Evolutionary conservation across 805 yeast genomes (phyloP).

Genomic region (Kuraishia ogatae): DNA sequence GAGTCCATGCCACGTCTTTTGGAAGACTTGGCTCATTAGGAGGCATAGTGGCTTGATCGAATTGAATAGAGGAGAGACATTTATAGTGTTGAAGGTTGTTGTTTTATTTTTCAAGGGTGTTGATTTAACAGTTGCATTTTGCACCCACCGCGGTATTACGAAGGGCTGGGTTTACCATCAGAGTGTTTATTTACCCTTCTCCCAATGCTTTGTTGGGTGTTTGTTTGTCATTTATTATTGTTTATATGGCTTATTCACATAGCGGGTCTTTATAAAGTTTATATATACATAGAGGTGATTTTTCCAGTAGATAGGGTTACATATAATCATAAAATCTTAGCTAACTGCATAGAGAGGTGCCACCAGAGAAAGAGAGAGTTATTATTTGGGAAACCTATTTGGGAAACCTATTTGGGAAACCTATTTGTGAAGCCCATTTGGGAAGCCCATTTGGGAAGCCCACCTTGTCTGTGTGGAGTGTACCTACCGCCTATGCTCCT

Average conservation of each 20-base stretch:
- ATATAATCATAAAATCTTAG: no score
- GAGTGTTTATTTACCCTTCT: background rate
- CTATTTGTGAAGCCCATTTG: no score
- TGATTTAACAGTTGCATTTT: background rate
- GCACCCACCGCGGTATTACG: background rate
- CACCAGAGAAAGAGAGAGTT: no score
- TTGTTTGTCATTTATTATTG: background rate
- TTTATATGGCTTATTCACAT: background rate
- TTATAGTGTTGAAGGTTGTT: background rate
- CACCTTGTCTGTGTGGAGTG: no score
- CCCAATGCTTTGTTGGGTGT: background rate
- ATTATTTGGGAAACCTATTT: no score
- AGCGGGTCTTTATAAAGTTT: background rate
- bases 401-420: no score
- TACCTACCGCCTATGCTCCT: no score
- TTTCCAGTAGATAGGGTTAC: background rate
- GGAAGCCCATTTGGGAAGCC: no score
- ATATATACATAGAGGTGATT: background rate
- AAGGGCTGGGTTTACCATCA: background rate
- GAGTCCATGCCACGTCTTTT: slow-evolving; percentile 1
- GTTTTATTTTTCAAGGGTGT: background rate
- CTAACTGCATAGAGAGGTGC: no score
- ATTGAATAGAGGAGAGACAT: background rate
- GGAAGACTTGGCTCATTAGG: slow-evolving; percentile 1
- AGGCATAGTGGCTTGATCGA: background rate